phyloP scores from a whole-genome alignment of 805 yeast genomes.

The Naumovozyma baii region DNA sequence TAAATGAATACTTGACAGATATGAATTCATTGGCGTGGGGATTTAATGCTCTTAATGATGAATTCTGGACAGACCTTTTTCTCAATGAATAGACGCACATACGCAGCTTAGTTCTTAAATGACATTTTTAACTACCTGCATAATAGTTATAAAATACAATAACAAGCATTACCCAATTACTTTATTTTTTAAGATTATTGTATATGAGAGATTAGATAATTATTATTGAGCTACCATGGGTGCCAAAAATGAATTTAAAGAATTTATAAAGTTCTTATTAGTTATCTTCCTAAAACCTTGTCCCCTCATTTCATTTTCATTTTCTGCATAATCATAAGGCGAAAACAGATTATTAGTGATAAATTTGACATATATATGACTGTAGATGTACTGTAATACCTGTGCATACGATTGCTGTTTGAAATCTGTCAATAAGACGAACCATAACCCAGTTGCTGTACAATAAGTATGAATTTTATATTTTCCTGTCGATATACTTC shows the following conservation, averaged over 20 bases:
- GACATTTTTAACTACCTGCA: no score
- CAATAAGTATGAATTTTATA: constrained; percentile 75
- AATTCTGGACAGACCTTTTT: constrained; percentile 54
- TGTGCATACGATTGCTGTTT: constrained; percentile 22
- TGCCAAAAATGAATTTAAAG: constrained; percentile 24
- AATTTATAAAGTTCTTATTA: constrained; percentile 21
- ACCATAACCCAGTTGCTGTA: constrained; percentile 67
- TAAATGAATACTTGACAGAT: constrained; percentile 25
- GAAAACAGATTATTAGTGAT: constrained; percentile 25
- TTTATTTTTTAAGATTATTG: not conserved
- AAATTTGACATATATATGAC: constrained; percentile 25
- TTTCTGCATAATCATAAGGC: constrained; percentile 27
- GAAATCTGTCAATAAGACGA: constrained; percentile 64
- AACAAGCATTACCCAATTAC: not conserved
- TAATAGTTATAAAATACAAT: not conserved
- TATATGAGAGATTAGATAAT: no score
- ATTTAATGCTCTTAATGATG: constrained; percentile 51
- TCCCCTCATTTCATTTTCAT: constrained; percentile 24
- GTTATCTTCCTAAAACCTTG: constrained; percentile 26
- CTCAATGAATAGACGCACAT: constrained; percentile 11
- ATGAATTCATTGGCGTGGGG: constrained; percentile 38
- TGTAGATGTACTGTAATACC: constrained; percentile 25
- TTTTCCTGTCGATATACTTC: constrained; percentile 51
- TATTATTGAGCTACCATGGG: constrained; percentile 21
- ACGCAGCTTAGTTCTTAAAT: no score